Base-by-base conservation (phyloP, 139 green algal genomes). In the Trebouxia sp. region DNA sequence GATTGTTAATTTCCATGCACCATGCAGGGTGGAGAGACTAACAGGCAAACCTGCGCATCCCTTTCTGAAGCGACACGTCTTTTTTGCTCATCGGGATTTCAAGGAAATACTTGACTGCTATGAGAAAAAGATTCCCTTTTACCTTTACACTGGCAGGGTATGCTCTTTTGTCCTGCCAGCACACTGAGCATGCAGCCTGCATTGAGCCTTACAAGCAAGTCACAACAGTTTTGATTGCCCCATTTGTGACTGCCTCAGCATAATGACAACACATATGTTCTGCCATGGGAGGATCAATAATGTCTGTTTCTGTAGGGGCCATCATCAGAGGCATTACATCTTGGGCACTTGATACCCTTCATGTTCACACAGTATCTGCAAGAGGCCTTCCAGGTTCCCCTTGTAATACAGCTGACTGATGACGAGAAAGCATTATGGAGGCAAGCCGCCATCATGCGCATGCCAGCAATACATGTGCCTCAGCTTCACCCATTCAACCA, bases 351-450 rank as follows among this genome's bases (percentile, higher is more conserved):
- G 24, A 89, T 99, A 30, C 96, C 96, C 79, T 98, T 98, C 91
- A 92, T 97, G 87, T 98, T 98, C 90, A 98, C 95, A 22, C 94
- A 96, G 87, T 98, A 88, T 79, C 90, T 98, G 56, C 90, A 94
- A 55, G 92, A 98, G 48, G 96, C 93, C 5, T 99, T 99, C 87
- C 94, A 97, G 62, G 93, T 95, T 41, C 97, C 97, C 22, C 90
- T 99, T 26, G 97, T 99, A 42, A 98, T 99, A 43, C 97, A 99
- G 90, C 83, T 99, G 12, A 99, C 97, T 5, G 97, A 99, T 70
- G 96, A 98, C 82, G 94, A 98, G 83, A 99, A 98, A 83, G 90
- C 83, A n/a, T 85, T 98, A 47, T 99, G 94, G 95, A 93, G 91
- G 85, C 86, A 51, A n/a, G n/a, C n/a, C 28, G 58, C 20, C 38